Percentiles rank a stretch among this genome's conserved stretches.
These are phyloP conservation scores for Blastobotrys elegans DNA, from an alignment of 1,139 yeast species.

Conservation along the genomic window DNA sequence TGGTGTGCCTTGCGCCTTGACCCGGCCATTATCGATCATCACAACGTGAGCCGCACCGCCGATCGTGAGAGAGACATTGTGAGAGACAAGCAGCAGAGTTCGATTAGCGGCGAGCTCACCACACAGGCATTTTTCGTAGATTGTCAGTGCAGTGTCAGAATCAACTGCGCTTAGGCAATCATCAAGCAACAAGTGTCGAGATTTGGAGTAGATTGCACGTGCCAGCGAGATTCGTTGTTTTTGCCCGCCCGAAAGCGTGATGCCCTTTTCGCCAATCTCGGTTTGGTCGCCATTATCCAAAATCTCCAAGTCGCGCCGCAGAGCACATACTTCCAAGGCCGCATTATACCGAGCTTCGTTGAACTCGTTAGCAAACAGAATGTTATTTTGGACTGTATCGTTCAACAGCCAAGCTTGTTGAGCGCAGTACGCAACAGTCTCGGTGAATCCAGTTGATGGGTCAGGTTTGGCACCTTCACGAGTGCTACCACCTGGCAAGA, in stretches of 20 bases:
- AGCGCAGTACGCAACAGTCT: slow-evolving; percentile 91
- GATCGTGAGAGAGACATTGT: slow-evolving; percentile 84
- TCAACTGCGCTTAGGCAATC: slow-evolving; percentile 97
- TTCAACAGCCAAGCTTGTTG: slow-evolving; percentile 95
- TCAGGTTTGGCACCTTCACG: slow-evolving; percentile 66
- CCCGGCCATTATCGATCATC: slow-evolving; percentile 77
- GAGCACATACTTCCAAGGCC: slow-evolving; percentile 66
- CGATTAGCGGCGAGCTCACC: slow-evolving; percentile 83
- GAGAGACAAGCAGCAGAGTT: slow-evolving; percentile 89
- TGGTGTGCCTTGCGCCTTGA: slow-evolving; percentile 78
- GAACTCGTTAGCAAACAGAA: slow-evolving; percentile 69
- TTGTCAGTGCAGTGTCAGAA: slow-evolving; percentile 90
- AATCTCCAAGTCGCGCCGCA: slow-evolving; percentile 74
- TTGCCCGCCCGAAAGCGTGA: slow-evolving; percentile 94
- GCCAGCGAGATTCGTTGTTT: slow-evolving; percentile 95
- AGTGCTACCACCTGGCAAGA: slow-evolving; percentile 67
- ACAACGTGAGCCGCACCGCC: slow-evolving; percentile 76
- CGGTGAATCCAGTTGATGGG: slow-evolving; percentile 73
- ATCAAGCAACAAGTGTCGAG: slow-evolving; percentile 77
- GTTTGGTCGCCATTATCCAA: slow-evolving; percentile 65
- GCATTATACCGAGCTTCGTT: slow-evolving; percentile 69
- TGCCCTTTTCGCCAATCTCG: slow-evolving; percentile 93
- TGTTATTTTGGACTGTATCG: slow-evolving; percentile 80
- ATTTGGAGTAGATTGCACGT: slow-evolving; percentile 83
- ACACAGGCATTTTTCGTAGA: slow-evolving; percentile 81